A percentile compares a stretch with the other conserved stretches of the same genome.
Evolutionary conservation across 1,284 basidiomycete genomes (phyloP).

Genomic region (Ceratobasidium sp.): DNA sequence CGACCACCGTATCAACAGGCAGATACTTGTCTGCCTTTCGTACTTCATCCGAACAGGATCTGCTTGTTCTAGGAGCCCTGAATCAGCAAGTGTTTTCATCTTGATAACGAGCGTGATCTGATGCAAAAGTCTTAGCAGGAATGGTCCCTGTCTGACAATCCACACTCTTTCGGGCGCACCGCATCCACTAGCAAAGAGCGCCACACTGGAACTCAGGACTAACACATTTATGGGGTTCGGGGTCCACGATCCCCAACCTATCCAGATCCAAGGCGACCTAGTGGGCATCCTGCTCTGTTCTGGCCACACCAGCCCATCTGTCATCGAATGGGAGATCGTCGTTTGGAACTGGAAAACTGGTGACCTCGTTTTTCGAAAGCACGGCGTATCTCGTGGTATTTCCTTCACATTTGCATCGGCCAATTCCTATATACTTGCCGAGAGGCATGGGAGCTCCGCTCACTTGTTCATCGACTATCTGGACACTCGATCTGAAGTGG

Average conservation of each 20-base stretch:
- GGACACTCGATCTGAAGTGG: neutral
- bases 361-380: constrained; percentile 6
- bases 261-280: constrained; percentile 37
- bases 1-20: constrained; percentile 19
- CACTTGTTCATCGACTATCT: constrained; percentile 20
- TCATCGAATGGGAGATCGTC: constrained; percentile 16
- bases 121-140: constrained; percentile 8
- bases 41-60: constrained; percentile 19
- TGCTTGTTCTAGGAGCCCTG: constrained; percentile 19
- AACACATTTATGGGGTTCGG: constrained; percentile 26
- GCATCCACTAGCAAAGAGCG: constrained; percentile 22
- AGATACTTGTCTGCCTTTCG: constrained; percentile 27
- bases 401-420: constrained; percentile 24
- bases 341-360: constrained; percentile 41
- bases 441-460: neutral
- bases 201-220: neutral
- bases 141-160: constrained; percentile 15
- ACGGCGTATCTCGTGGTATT: neutral
- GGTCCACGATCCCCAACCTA: constrained; percentile 28
- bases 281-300: constrained; percentile 23
- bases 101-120: neutral
- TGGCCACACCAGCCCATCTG: neutral
- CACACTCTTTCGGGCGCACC: constrained; percentile 16
- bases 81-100: constrained; percentile 1
- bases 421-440: constrained; percentile 22